Evolutionary conservation across 345 rosid genomes (phyloP), one percentile per base, ranked within the genome.

Genomic region (Citropsis articulata): DNA sequence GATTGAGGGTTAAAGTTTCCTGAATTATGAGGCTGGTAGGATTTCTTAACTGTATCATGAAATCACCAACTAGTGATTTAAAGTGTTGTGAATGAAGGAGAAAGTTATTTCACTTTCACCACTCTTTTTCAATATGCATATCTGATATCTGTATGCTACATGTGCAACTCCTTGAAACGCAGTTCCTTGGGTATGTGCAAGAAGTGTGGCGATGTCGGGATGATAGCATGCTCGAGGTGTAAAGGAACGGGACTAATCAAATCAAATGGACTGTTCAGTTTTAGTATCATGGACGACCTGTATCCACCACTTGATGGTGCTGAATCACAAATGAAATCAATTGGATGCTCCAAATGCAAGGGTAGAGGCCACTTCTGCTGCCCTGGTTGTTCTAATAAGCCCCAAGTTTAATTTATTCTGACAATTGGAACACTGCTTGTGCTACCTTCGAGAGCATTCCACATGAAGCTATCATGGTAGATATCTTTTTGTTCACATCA

Each of bases 131-230:
- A 4, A 10, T 16, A 30, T 48, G 30, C 18, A n/a, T 13, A 22
- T 53, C 40, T 7, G 30, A 55, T 68, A 12, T 40, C 12, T 55
- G 77, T 30, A 72, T 66, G 38, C 66, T 75, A 45, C 66, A 73
- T 69, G 24, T 73, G 66, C 24, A 71, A 79, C 53, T 21, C 67
- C 63, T 80, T 71, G 75, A 66, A 75, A 35, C 86, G 87, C 90
- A 94, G 97, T 40, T 88, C 95, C 1, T 88, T 96, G 36, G 95
- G 95, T 40, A 88, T 94, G 95, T 96, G 99, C 84, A 88, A 74
- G 75, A 94, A 80, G 81, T 96, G 99, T 14, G 98, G 98, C 2
- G 92, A 91, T 84, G 81, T 94, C 63, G 87, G 81, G 94, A 77
- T 86, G 83, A 81, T 89, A 80, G 92, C 99, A 0, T 96, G 98